Evolutionary conservation across 2,329 filamentous ascomycete genomes (phyloP).

Genomic region (Apiospora pterosperma): DNA sequence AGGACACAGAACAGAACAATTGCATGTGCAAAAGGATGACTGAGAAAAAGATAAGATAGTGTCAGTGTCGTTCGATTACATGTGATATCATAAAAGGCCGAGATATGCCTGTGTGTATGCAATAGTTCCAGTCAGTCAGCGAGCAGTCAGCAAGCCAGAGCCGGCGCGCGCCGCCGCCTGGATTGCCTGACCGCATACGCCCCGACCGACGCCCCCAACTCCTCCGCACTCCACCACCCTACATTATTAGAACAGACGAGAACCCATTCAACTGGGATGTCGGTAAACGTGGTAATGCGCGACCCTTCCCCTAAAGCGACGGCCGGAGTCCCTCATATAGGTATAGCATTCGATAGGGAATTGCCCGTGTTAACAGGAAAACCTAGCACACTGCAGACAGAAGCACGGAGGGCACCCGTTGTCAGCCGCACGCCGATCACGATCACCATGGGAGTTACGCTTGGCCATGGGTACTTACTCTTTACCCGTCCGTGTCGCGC

Average conservation of each 20-base stretch:
- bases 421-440: too few relatives aligned
- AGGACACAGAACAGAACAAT: background rate
- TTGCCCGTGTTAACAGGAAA: constrained; percentile 12
- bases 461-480: constrained; percentile 5
- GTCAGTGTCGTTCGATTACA: background rate
- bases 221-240: background rate
- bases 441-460: too few relatives aligned
- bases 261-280: background rate
- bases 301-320: background rate
- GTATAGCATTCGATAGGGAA: constrained; percentile 9
- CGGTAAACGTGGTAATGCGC: background rate
- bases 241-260: background rate
- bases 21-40: background rate
- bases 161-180: too few relatives aligned
- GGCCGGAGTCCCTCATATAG: constrained; percentile 5
- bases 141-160: background rate
- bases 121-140: background rate
- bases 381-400: constrained; percentile 8
- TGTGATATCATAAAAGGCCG: background rate
- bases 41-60: background rate
- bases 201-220: too few relatives aligned
- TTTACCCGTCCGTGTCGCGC: constrained; percentile 11
- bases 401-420: background rate
- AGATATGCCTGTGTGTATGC: background rate
- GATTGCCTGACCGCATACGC: background rate